Evolutionary conservation across 768 basidiomycete species (phyloP), one percentile per base, ranked within the genome.

Genomic region (Albatrellus ellisii): DNA sequence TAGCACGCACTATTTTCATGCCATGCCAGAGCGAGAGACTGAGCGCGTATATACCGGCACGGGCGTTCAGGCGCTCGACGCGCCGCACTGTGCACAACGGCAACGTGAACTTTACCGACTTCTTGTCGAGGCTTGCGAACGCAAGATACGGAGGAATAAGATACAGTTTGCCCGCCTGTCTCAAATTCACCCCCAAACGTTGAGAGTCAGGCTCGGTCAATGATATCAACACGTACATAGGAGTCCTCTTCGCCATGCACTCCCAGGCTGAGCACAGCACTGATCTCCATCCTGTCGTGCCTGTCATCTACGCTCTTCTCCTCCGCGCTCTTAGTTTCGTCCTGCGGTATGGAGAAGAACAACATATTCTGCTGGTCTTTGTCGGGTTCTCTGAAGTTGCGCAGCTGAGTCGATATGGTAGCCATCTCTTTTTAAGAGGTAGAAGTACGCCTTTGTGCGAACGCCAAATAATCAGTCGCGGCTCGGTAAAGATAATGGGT

Each of bases 1-100:
- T 42, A 15, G 49, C 28, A 67, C 78, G 51, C 53, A 94, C 92
- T 51, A 97, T 84, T 65, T 94, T 84, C 66, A 86, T 75, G 26
- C 87, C 81, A 58, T 98, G 90, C 87, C 91, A 97, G 39, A 86
- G 76, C n/a, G 79, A 73, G 15, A 98, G 64, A 53, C 89, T 91
- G 24, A 99, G 72, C n/a, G 94, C 92, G 57, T 97, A 97, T 27
- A 95, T 82, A 4, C 95, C 95, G 22, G 90, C 85, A 11, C 90
- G 76, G 9, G 90, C 83, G 58, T 94, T 95, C 40, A 97, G 70
- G 36, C 90, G 68, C 62, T 99, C 95, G 17, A 99, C 95, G 42
- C 95, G 69, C 39, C 95, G 75, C 51, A 99, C 77, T 4, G 90
- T 90, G 41, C 82, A 89, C 32, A 99, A 70, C 24, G 95, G 94